Conservation (phyloP, 208 protist species). For the Strigomonas culicis region DNA sequence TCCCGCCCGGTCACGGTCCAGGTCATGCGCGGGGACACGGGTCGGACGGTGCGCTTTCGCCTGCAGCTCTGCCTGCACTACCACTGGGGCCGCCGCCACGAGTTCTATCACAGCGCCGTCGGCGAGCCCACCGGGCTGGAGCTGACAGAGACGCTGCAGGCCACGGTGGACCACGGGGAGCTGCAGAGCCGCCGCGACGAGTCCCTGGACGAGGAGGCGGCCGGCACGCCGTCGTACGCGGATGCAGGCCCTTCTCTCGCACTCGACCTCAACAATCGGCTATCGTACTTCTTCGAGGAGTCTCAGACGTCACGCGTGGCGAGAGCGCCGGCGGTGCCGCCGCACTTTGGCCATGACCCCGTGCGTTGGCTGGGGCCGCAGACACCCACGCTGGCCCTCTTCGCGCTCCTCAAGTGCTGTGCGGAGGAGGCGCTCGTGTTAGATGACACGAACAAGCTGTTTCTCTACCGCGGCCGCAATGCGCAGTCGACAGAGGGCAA, state of each 20-base stretch:
- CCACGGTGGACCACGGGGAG: background rate
- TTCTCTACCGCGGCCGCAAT: constrained; percentile 14
- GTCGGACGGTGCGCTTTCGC: constrained; percentile 14
- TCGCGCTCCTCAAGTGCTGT: constrained; percentile 13
- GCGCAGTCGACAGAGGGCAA: background rate
- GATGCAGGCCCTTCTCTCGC: background rate
- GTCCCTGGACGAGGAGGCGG: background rate
- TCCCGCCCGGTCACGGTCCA: constrained; percentile 13
- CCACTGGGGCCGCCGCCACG: background rate
- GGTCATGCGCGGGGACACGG: constrained; percentile 32
- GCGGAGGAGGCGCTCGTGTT: constrained; percentile 15
- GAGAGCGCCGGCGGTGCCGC: background rate
- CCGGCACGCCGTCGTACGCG: background rate
- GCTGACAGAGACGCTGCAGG: constrained; percentile 2
- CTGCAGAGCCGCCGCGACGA: too few relatives aligned
- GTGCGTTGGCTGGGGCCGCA: background rate
- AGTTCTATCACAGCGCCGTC: constrained; percentile 5
- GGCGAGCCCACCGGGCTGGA: background rate
- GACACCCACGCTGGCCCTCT: constrained; percentile 8
- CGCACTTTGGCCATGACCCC: background rate
- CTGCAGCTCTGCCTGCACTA: constrained; percentile 11
- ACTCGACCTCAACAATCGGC: background rate
- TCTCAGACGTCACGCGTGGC: background rate
- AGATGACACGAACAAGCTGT: constrained; percentile 9
- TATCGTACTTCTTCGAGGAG: constrained; percentile 1